Evolutionary conservation across 2,329 filamentous ascomycete species (phyloP).

Genomic region (Lomentospora prolificans): DNA sequence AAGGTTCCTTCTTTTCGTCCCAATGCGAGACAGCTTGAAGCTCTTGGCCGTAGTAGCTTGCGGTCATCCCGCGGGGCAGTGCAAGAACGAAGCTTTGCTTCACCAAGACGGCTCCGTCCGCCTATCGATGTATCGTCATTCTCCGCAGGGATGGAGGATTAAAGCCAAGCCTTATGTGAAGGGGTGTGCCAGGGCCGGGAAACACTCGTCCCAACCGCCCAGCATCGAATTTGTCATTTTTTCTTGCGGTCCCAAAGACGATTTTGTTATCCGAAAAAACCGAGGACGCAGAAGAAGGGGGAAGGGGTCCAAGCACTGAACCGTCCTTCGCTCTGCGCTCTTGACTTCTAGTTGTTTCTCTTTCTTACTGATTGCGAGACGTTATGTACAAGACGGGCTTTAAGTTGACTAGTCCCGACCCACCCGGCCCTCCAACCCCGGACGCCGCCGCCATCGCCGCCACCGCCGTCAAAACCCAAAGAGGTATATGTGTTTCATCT

Average conservation of each 20-base stretch:
- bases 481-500: not conserved
- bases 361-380: not conserved
- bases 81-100: not conserved
- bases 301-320: not conserved
- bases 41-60: not conserved
- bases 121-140: too few relatives aligned
- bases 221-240: not conserved
- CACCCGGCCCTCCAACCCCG: not conserved
- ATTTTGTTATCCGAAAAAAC: not conserved
- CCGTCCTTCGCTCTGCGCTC: too few relatives aligned
- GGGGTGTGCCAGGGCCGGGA: too few relatives aligned
- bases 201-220: not conserved
- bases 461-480: not conserved
- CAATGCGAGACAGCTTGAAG: not conserved
- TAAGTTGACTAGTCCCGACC: not conserved
- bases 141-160: too few relatives aligned
- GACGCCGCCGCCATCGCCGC: too few relatives aligned
- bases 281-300: not conserved
- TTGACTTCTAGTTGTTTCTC: too few relatives aligned
- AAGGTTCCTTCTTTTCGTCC: not conserved
- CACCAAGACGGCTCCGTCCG: not conserved
- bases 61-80: not conserved
- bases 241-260: not conserved
- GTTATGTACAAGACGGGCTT: not conserved
- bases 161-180: too few relatives aligned